phyloP scores from a whole-genome alignment of 2,329 filamentous ascomycete species.

The Colletotrichum sansevieriae region DNA sequence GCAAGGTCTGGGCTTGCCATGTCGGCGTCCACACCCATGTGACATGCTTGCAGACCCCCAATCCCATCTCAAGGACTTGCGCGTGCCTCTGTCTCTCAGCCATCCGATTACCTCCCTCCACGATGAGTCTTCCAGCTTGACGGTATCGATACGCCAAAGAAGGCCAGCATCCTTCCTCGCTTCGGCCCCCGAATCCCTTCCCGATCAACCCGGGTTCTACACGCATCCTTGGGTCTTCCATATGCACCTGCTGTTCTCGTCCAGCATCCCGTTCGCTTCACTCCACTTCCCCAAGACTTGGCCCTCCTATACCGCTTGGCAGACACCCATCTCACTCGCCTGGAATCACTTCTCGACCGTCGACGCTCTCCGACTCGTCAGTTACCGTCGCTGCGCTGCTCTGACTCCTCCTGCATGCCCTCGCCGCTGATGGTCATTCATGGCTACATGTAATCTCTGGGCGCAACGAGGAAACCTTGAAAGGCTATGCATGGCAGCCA shows the following conservation, averaged over 20 bases:
- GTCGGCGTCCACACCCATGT: constrained; percentile 15
- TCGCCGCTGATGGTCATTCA: constrained; percentile 37
- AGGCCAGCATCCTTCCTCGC: background rate
- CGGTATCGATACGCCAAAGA: background rate
- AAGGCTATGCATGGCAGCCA: too few relatives aligned
- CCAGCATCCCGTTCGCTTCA: constrained; percentile 33
- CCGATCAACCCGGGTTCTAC: constrained; percentile 19
- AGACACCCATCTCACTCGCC: constrained; percentile 19
- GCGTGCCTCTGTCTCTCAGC: background rate
- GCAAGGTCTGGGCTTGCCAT: constrained; percentile 6
- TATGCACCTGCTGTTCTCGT: constrained; percentile 40
- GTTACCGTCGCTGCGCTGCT: constrained; percentile 14
- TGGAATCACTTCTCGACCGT: background rate
- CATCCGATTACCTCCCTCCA: background rate
- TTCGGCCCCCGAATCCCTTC: constrained; percentile 24
- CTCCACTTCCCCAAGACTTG: constrained; percentile 40
- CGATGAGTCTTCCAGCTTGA: too few relatives aligned
- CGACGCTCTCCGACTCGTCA: constrained; percentile 16
- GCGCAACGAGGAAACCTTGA: constrained; percentile 12
- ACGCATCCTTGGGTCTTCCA: constrained; percentile 15
- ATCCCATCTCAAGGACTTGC: background rate
- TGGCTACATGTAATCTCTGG: constrained; percentile 23
- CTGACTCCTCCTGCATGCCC: constrained; percentile 12
- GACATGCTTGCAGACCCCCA: background rate
- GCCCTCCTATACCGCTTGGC: constrained; percentile 39